Conservation (phyloP, 2,329 filamentous ascomycete genomes). For the Aspergillus tubingensis region DNA sequence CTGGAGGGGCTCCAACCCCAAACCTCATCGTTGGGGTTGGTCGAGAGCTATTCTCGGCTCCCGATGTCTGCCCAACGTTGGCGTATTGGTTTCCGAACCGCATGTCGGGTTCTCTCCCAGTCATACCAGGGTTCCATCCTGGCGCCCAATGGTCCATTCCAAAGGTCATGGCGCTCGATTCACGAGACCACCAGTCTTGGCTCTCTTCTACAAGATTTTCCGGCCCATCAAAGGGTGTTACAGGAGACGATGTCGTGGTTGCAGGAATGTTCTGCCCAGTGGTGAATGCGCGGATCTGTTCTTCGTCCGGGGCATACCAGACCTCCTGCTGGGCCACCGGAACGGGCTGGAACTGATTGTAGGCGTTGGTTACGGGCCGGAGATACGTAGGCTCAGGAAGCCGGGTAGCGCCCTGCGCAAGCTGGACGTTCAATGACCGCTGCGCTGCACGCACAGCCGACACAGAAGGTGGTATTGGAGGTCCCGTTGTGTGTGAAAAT, state of each 20-base stretch:
- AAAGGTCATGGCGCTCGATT: conserved; percentile 61
- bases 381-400: conserved; percentile 39
- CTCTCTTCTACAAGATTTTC: conserved; percentile 64
- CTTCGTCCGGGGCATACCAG: conserved; percentile 36
- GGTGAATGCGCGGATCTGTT: conserved; percentile 22
- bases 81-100: conserved; percentile 15
- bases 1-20: not conserved
- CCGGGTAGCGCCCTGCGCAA: conserved; percentile 24
- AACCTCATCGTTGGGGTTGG: conserved; percentile 13
- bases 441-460: conserved; percentile 24
- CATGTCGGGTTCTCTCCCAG: conserved; percentile 15
- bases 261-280: conserved; percentile 28
- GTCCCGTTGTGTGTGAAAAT: conserved; percentile 18
- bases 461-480: conserved; percentile 21
- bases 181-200: conserved; percentile 65
- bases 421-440: conserved; percentile 20
- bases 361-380: conserved; percentile 26
- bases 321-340: conserved; percentile 32
- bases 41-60: conserved; percentile 8
- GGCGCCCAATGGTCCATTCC: conserved; percentile 64
- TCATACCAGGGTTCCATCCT: conserved; percentile 28
- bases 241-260: conserved; percentile 48
- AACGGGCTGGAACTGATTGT: conserved; percentile 20
- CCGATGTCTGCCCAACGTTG: conserved; percentile 13
- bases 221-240: conserved; percentile 60